Conservation (phyloP, 208 protist genomes). For the Leishmania tropica region DNA sequence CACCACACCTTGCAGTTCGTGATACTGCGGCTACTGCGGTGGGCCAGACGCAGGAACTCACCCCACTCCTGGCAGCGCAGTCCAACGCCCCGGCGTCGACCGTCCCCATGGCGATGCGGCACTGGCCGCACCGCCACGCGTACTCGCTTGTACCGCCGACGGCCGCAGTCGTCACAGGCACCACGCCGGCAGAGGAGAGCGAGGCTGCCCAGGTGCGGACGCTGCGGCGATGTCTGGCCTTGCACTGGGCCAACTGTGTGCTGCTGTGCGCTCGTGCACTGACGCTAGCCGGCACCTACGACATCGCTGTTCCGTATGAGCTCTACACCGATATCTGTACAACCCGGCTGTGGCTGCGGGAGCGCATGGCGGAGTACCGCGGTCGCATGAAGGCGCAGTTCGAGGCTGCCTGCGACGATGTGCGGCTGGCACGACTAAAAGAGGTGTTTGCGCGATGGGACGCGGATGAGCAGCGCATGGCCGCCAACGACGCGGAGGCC, state of each 20-base stretch:
- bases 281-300: constrained; percentile 33
- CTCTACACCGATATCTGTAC: constrained; percentile 45
- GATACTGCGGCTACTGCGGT: not conserved
- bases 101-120: constrained; percentile 9
- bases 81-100: constrained; percentile 14
- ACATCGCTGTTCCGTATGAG: constrained; percentile 41
- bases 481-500: constrained; percentile 7
- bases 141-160: constrained; percentile 34
- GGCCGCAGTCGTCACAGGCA: constrained; percentile 37
- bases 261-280: constrained; percentile 54
- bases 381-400: constrained; percentile 16
- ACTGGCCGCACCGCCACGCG: constrained; percentile 6
- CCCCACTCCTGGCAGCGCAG: constrained; percentile 15
- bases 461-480: not conserved
- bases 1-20: no score
- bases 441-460: constrained; percentile 25
- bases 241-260: constrained; percentile 62
- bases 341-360: constrained; percentile 33
- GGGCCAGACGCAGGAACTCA: not conserved
- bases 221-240: constrained; percentile 42
- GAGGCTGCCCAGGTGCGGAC: constrained; percentile 42
- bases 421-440: constrained; percentile 11
- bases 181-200: constrained; percentile 31
- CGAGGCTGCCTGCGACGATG: constrained; percentile 4
- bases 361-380: constrained; percentile 29